A percentile compares a stretch with the other conserved stretches of the same genome.
Evolutionary conservation across 345 rosid genomes (phyloP).

Genomic region (Balakata baccata): DNA sequence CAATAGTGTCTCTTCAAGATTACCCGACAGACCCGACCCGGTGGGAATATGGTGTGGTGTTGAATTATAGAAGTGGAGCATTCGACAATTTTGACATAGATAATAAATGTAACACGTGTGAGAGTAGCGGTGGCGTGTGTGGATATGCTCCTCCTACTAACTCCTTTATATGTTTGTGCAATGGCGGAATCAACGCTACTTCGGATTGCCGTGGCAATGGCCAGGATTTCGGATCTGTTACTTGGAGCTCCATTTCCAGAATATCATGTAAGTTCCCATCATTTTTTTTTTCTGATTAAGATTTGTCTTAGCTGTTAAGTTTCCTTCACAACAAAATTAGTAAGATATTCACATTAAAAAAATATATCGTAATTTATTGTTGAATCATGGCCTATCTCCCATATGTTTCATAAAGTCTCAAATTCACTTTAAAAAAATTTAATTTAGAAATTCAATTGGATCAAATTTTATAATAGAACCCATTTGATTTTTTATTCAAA

Average conservation of each 20-base stretch:
- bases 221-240: not conserved
- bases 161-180: conserved; percentile 41
- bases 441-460: no score
- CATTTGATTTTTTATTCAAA: no score
- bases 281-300: not conserved
- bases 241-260: conserved; percentile 19
- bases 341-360: no score
- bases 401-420: no score
- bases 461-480: no score
- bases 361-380: no score
- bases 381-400: no score
- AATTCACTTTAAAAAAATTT: no score
- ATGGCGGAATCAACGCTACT: conserved; percentile 32
- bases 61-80: conserved; percentile 43
- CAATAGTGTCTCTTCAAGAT: conserved; percentile 35
- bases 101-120: conserved; percentile 41
- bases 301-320: not conserved
- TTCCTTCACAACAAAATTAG: not conserved
- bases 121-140: conserved; percentile 41
- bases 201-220: conserved; percentile 31
- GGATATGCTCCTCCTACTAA: conserved; percentile 33
- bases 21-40: conserved; percentile 39
- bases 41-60: conserved; percentile 49
- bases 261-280: conserved; percentile 21
- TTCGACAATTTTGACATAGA: conserved; percentile 39